These are phyloP conservation scores for Pythium sp. DNA, from an alignment of 352 stramenopile species.

Conservation along the genomic window DNA sequence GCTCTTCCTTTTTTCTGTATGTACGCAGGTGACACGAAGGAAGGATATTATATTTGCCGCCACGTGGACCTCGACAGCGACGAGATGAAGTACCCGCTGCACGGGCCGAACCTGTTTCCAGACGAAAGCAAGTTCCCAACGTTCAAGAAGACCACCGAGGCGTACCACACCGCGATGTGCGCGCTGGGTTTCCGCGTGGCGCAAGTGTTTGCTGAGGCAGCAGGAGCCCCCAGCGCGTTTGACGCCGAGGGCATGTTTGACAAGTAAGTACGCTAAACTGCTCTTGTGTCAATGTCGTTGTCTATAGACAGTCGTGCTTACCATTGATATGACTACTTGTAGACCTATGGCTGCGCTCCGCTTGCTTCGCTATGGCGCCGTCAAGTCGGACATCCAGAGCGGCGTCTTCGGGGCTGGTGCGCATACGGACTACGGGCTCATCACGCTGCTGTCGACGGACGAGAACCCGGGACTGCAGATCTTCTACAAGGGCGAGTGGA, in stretches of 20 bases:
- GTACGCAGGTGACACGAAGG: constrained; percentile 57
- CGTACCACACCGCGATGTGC: constrained; percentile 53
- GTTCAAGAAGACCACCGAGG: constrained; percentile 48
- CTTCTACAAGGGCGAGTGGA: constrained; percentile 45
- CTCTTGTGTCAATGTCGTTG: not conserved
- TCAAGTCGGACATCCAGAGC: constrained; percentile 52
- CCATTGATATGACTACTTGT: constrained; percentile 4
- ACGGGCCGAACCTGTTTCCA: constrained; percentile 67
- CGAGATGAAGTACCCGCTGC: constrained; percentile 60
- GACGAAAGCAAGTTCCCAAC: constrained; percentile 35
- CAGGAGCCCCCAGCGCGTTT: constrained; percentile 45
- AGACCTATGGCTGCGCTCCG: constrained; percentile 74
- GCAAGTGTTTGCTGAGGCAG: constrained; percentile 54
- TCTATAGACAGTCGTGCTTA: not conserved
- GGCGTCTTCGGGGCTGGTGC: constrained; percentile 76
- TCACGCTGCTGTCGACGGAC: constrained; percentile 70
- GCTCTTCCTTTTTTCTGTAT: not conserved
- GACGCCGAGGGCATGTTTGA: constrained; percentile 57
- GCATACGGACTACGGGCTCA: constrained; percentile 71
- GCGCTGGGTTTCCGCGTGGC: constrained; percentile 47
- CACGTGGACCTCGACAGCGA: constrained; percentile 46
- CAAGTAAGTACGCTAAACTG: constrained; percentile 22
- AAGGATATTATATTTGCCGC: constrained; percentile 78
- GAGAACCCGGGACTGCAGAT: constrained; percentile 58
- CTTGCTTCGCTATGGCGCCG: constrained; percentile 70